Evolutionary conservation across 768 basidiomycete genomes (phyloP), one percentile per base, ranked within the genome.

Genomic region (Chlorophyllum brunneum): DNA sequence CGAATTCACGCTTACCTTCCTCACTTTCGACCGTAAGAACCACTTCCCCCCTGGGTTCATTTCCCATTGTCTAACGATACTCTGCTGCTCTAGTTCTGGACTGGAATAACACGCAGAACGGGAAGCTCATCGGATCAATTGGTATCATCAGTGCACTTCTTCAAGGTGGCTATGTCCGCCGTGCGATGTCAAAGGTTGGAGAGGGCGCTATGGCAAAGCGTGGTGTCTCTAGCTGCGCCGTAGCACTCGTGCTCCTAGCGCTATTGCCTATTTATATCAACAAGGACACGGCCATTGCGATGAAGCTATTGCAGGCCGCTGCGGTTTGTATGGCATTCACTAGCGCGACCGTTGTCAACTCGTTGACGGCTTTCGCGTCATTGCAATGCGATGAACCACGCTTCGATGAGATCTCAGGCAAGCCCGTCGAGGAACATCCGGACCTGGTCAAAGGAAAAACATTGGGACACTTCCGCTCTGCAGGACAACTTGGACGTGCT

Each of bases 1-100:
- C 44, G 95, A 99, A 65, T 98, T 98, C 68, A 99, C 95, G 0
- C 75, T 99, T 18, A 95, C 93, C 0, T 98, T 98, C 76, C 73
- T 98, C 41, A 97, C 89, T 2, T 94, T 92, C 61, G 90, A 92
- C 65, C 68, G 92, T 88, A 70, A 66, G 85, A 76, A 15, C 16
- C 54, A n/a, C n/a, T 5, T 48, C 13, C 44, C 15, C 22, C 26
- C 26, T 18, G 15, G 23, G 24, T 23, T 30, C 24, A 57, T 29
- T 29, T 24, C 8, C 11, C 8, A 23, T 38, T 51, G 16, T 18
- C 7, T 15, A 3, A 15, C 23, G 3, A 13, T 29, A 38, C 5
- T 2, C 6, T 5, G 36, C 63, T 31, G 2, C 1, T 31, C 30
- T 36, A 93, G 90, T 94, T 41, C 81, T 93, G 42, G 89, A 92